phyloP scores from a whole-genome alignment of 2,329 filamentous ascomycete species.

The Hypomyces perniciosus region DNA sequence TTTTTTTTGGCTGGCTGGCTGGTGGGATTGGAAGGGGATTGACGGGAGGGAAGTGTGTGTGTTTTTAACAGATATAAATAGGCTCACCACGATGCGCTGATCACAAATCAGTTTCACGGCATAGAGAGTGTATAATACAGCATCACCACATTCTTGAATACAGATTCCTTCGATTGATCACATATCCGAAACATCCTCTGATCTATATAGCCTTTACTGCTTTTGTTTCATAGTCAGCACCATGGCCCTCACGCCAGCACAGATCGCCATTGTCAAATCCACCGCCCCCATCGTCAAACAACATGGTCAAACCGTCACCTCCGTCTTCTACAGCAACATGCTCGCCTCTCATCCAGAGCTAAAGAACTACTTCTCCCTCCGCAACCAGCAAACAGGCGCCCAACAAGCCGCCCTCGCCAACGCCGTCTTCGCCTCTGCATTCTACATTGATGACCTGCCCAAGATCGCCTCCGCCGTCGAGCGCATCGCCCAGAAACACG shows the following conservation, averaged over 20 bases:
- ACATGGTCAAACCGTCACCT: constrained; percentile 63
- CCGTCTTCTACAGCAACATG: constrained; percentile 65
- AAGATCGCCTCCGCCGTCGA: constrained; percentile 52
- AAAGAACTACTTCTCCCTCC: constrained; percentile 63
- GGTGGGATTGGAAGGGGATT: not conserved
- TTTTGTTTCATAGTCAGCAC: not conserved
- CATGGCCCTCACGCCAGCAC: constrained; percentile 52
- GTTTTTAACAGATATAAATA: not conserved
- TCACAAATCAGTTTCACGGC: too few relatives aligned
- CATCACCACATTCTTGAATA: not conserved
- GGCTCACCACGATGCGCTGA: too few relatives aligned
- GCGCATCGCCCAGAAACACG: constrained; percentile 72
- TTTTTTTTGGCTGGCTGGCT: too few relatives aligned
- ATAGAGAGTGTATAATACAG: too few relatives aligned
- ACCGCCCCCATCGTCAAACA: constrained; percentile 66
- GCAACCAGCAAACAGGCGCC: constrained; percentile 61
- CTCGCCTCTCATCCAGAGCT: constrained; percentile 58
- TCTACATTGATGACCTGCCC: constrained; percentile 63
- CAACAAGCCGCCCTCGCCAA: constrained; percentile 63
- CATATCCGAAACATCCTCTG: not conserved
- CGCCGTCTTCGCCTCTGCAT: constrained; percentile 65
- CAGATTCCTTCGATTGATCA: not conserved
- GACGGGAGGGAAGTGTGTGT: not conserved
- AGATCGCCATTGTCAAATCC: constrained; percentile 67
- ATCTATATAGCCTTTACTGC: too few relatives aligned